A percentile compares a stretch with the other conserved stretches of the same genome.
Conservation (phyloP, 306 rosid genomes). For the Trifolium pratense region DNA sequence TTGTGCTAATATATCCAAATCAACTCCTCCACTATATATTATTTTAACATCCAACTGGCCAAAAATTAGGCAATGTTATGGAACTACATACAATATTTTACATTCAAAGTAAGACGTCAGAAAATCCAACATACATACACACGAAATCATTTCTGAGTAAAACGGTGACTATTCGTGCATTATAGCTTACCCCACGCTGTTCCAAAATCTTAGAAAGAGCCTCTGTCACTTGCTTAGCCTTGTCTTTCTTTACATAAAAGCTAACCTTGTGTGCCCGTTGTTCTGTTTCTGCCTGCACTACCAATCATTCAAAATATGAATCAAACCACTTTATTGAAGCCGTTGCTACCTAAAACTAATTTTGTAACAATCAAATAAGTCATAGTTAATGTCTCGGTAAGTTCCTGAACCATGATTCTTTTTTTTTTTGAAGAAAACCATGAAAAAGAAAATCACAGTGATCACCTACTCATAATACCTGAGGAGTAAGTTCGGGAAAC, state of each 20-base stretch:
- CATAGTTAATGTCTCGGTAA: neutral
- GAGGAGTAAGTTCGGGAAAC: constrained; percentile 76
- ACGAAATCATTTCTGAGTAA: constrained; percentile 11
- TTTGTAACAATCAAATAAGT: constrained; percentile 14
- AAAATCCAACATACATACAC: constrained; percentile 4
- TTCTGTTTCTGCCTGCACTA: constrained; percentile 87
- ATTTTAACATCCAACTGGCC: constrained; percentile 93
- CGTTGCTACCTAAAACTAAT: neutral
- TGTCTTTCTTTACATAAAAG: constrained; percentile 80
- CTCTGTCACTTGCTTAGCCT: constrained; percentile 69
- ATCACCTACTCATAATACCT: constrained; percentile 56
- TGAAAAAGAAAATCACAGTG: constrained; percentile 11
- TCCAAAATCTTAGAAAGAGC: constrained; percentile 69
- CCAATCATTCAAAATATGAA: constrained; percentile 33
- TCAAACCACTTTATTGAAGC: constrained; percentile 24
- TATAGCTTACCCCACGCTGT: constrained; percentile 70
- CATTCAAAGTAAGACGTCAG: neutral
- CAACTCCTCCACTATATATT: constrained; percentile 96
- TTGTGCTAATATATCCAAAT: constrained; percentile 87
- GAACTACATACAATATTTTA: constrained; percentile 21
- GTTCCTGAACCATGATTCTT: constrained; percentile 2
- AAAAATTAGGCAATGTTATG: constrained; percentile 40
- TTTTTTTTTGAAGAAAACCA: no score
- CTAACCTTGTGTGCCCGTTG: constrained; percentile 90
- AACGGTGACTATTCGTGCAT: constrained; percentile 13